Percentiles rank a stretch among this genome's conserved stretches.
Evolutionary conservation across 768 basidiomycete genomes (phyloP).

Genomic region (Russula vinacea): DNA sequence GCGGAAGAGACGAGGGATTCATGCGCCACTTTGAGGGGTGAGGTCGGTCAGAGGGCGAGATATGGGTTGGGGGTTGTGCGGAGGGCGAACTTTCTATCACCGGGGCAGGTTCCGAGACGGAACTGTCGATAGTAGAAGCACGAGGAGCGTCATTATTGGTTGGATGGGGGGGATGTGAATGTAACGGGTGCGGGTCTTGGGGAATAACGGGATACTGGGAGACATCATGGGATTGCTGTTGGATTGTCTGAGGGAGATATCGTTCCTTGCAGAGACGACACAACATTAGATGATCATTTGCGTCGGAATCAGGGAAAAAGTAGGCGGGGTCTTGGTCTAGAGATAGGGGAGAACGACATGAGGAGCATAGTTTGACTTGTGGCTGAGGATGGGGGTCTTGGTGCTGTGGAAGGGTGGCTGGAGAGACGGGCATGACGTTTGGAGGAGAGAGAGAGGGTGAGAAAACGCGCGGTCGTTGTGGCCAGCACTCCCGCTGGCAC

Average conservation of each 20-base stretch:
- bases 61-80: not conserved
- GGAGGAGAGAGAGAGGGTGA: not conserved
- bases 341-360: conserved; percentile 27
- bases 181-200: conserved; percentile 9
- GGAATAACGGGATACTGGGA: conserved; percentile 2
- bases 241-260: conserved; percentile 11
- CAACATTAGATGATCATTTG: conserved; percentile 25
- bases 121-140: conserved; percentile 5
- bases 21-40: conserved; percentile 5
- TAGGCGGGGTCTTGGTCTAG: conserved; percentile 24
- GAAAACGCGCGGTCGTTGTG: not conserved
- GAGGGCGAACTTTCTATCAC: conserved; percentile 14
- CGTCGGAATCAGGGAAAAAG: conserved; percentile 24
- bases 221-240: conserved; percentile 17
- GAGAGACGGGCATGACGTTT: conserved; percentile 22
- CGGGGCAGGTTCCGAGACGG: not conserved
- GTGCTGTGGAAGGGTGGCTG: conserved; percentile 16
- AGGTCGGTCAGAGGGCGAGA: conserved; percentile 10
- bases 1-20: conserved; percentile 36
- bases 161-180: conserved; percentile 12
- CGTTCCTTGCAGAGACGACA: conserved; percentile 28
- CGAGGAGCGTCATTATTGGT: conserved; percentile 18
- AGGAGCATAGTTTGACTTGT: conserved; percentile 28
- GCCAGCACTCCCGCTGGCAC: conserved; percentile 7
- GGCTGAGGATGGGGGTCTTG: conserved; percentile 20